These are phyloP conservation scores for Telfairia occidentalis DNA, from an alignment of 331 rosid genomes.

Conservation along the genomic window DNA sequence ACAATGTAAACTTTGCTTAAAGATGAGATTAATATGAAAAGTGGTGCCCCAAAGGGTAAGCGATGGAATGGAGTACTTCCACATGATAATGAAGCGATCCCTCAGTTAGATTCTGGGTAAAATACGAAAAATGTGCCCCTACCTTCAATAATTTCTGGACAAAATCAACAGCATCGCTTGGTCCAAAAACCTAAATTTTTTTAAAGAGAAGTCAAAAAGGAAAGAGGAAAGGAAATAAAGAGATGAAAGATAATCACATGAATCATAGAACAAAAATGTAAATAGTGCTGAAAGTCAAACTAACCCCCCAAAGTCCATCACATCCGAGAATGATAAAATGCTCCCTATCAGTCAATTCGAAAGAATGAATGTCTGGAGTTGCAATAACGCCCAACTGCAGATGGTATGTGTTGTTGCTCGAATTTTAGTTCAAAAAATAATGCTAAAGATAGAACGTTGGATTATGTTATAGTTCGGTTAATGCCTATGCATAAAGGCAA, in stretches of 20 bases:
- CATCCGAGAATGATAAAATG: conserved; percentile 89
- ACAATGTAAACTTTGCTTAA: background rate
- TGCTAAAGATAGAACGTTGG: background rate
- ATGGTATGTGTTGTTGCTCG: conserved; percentile 10
- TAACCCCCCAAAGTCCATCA: conserved; percentile 95
- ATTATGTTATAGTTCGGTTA: background rate
- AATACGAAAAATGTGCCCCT: conserved; percentile 16
- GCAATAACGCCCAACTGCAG: conserved; percentile 82
- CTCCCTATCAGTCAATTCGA: conserved; percentile 64
- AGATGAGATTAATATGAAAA: background rate
- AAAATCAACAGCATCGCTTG: conserved; percentile 84
- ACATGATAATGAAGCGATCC: background rate
- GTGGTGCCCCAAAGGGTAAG: background rate
- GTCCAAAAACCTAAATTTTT: conserved; percentile 74
- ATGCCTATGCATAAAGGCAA: background rate
- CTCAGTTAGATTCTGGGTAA: background rate
- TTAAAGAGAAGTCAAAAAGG: background rate
- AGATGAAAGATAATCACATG: background rate
- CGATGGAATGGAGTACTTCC: background rate
- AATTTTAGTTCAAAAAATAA: background rate
- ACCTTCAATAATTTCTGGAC: conserved; percentile 69
- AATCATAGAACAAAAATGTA: background rate
- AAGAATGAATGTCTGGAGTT: conserved; percentile 75
- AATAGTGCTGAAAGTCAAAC: background rate
- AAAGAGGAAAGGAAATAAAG: background rate